Base-by-base conservation (phyloP, 208 protist genomes). In the Trypanosoma avium region DNA sequence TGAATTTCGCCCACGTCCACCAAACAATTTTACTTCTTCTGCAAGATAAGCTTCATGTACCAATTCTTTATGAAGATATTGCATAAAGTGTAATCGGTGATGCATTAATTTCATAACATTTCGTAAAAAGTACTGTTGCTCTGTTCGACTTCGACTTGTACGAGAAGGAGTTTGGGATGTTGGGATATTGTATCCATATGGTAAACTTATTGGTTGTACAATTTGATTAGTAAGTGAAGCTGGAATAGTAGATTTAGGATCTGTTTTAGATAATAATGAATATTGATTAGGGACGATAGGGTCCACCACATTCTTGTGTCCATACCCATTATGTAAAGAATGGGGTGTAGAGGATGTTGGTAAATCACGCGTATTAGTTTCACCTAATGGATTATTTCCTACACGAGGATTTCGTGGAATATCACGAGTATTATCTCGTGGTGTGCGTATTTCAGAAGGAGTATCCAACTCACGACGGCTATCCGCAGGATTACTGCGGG, bases 31-130 rank as follows among this genome's bases (percentile, higher is more conserved):
- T 7, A 79, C 79, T 73, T 92, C 88, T 71, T 84, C 88, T 17
- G 53, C 81, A 32, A 88, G 61, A 62, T 86, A 94, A 3, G 83
- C 85, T 71, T 94, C 81, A 56, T 90, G 81, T 30, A 84, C 83
- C 74, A 92, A 82, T 63, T 89, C 85, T 74, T 88, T 90, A 59
- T 94, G 88, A 19, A 92, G 64, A 58, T 94, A 90, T 62, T 86
- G 79, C 85, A 92, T 83, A 68, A 94, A 73, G 62, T 92, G 88
- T 10, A 88, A 64, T 30, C 88, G 88, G 75, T 94, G 83, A 67
- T 94, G 88, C 65, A 86, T 75, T 32, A 90, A 52, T 56, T 78
- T 85, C 75, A 85, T 75, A 32, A 91, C 50, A 57, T 45, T 71
- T 52, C 82, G 88, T 29, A 86, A 4, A 59, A 94, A 77, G 38